Conservation (phyloP, 2,329 filamentous ascomycete genomes). For the Ustilaginoidea virens region DNA sequence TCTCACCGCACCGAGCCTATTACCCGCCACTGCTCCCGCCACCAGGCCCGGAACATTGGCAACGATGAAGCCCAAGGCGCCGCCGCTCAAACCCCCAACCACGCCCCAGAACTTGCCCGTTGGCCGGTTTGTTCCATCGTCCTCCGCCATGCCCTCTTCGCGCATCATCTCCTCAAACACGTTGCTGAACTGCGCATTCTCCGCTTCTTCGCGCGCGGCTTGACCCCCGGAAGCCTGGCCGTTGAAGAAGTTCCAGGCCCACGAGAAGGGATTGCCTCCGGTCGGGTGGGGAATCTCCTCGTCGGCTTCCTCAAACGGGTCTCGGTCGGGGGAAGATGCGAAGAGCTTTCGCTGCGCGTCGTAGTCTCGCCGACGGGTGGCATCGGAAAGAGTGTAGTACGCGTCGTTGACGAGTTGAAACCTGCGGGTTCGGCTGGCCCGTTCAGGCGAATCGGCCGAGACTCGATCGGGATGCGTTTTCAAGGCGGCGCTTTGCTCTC, state of each 20-base stretch:
- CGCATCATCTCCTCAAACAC: constrained; percentile 83
- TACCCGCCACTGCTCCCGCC: constrained; percentile 84
- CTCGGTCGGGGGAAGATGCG: constrained; percentile 12
- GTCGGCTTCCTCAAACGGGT: constrained; percentile 32
- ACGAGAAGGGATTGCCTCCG: constrained; percentile 47
- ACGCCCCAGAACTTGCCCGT: constrained; percentile 76
- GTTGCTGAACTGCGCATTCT: constrained; percentile 73
- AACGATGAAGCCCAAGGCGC: constrained; percentile 85
- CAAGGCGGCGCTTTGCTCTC: constrained; percentile 53
- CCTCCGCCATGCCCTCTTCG: constrained; percentile 70
- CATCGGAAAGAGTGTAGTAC: constrained; percentile 80
- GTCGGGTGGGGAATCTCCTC: constrained; percentile 27
- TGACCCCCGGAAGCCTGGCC: constrained; percentile 10
- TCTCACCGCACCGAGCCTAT: constrained; percentile 74
- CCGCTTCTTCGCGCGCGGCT: constrained; percentile 35
- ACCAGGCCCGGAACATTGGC: constrained; percentile 81
- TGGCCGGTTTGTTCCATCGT: constrained; percentile 37
- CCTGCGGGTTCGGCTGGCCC: constrained; percentile 62
- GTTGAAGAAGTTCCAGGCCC: constrained; percentile 55
- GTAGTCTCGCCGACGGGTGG: constrained; percentile 64
- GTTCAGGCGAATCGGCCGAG: constrained; percentile 67
- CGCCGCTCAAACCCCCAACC: constrained; percentile 73
- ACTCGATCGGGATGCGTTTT: constrained; percentile 93
- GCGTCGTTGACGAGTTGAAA: constrained; percentile 90
- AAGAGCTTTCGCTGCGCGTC: constrained; percentile 44